Percentiles rank a stretch among this genome's conserved stretches.
phyloP scores from a whole-genome alignment of 257 asterid genomes.

The Capsicum chinense region DNA sequence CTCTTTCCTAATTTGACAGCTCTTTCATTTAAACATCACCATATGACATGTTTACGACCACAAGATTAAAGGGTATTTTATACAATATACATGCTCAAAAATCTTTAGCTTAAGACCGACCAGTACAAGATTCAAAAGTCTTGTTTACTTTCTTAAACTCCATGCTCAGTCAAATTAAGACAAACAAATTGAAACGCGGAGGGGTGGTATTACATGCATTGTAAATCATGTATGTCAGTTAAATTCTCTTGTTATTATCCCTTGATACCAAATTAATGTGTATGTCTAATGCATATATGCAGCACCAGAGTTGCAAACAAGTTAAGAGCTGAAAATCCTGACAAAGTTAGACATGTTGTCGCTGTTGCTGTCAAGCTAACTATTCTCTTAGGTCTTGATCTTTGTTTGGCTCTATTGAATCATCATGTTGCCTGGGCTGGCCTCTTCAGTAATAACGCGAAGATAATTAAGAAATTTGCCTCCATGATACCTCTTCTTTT shows the following conservation, averaged over 20 bases:
- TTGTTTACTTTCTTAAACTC: background rate
- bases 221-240: no score
- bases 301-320: conserved; percentile 87
- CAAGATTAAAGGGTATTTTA: no score
- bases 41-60: no score
- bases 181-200: background rate
- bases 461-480: conserved; percentile 50
- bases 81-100: no score
- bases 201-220: no score
- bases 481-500: conserved; percentile 68
- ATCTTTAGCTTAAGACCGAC: background rate
- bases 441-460: conserved; percentile 61
- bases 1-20: background rate
- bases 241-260: no score
- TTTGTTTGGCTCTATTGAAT: conserved; percentile 45
- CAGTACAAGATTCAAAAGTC: background rate
- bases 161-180: background rate
- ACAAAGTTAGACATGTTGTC: conserved; percentile 66
- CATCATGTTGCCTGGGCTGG: conserved; percentile 77
- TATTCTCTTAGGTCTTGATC: conserved; percentile 42
- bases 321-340: conserved; percentile 68
- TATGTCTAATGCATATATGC: conserved; percentile 28
- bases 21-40: no score
- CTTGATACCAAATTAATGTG: no score
- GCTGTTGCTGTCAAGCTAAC: conserved; percentile 60